Conservation (phyloP, 495 filamentous ascomycete species). For the Lasiosphaeria ovina region DNA sequence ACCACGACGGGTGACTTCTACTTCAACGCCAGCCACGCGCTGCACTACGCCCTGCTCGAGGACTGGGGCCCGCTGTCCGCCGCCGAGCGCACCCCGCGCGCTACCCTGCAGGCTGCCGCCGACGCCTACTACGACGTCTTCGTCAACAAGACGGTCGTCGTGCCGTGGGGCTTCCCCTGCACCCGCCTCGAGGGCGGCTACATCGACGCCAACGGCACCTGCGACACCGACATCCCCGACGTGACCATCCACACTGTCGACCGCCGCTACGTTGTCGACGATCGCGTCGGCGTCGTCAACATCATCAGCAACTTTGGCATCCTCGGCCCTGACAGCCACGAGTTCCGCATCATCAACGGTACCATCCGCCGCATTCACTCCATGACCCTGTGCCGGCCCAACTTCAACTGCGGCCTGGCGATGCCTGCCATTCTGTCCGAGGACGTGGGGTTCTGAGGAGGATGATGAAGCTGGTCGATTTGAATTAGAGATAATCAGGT, state of each 20-base stretch:
- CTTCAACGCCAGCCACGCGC: conserved; percentile 44
- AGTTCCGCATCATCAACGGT: conserved; percentile 6
- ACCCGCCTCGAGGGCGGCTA: conserved; percentile 5
- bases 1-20: conserved; percentile 38
- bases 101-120: conserved; percentile 31
- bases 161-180: conserved; percentile 1
- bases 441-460: conserved; percentile 2
- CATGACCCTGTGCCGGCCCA: conserved; percentile 5
- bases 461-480: no score
- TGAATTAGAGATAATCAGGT: no score
- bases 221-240: conserved; percentile 15
- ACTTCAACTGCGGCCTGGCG: not conserved
- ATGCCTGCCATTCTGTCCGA: not conserved
- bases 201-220: conserved; percentile 36
- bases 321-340: conserved; percentile 3
- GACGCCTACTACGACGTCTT: conserved; percentile 6
- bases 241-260: not conserved
- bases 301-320: conserved; percentile 6
- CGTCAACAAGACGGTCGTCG: conserved; percentile 4
- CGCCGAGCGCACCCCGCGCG: conserved; percentile 31
- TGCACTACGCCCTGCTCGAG: conserved; percentile 35
- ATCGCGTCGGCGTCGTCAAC: not conserved
- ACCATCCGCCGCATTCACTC: not conserved
- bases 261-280: conserved; percentile 6
- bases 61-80: conserved; percentile 31